Evolutionary conservation across 2,329 filamentous ascomycete species (phyloP).

Genomic region (Epichloe festucae): DNA sequence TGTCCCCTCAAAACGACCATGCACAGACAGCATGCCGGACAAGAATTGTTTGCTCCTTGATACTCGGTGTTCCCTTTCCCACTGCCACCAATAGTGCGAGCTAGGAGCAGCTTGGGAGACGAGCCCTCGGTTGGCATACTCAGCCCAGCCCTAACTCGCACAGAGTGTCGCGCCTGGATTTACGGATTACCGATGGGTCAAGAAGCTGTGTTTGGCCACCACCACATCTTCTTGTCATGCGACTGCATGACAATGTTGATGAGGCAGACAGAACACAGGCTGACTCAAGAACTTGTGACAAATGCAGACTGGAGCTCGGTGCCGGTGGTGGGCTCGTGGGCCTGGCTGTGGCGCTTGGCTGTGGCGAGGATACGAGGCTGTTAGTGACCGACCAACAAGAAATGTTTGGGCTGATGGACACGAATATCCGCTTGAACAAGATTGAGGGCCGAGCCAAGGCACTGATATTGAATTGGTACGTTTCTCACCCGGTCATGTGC

Average conservation of each 20-base stretch:
- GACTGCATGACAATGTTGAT: not conserved
- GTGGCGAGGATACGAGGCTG: slow-evolving; percentile 40
- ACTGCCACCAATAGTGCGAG: too few species aligned
- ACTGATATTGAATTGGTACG: slow-evolving; percentile 68
- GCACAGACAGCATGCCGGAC: too few species aligned
- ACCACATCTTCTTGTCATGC: not conserved
- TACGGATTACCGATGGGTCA: not conserved
- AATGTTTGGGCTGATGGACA: slow-evolving; percentile 76
- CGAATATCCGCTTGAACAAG: slow-evolving; percentile 73
- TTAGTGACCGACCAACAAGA: slow-evolving; percentile 77
- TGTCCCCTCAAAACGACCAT: too few species aligned
- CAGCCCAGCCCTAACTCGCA: too few species aligned
- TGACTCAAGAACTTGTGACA: slow-evolving; percentile 10
- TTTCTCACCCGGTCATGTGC: slow-evolving; percentile 8
- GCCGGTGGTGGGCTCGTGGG: slow-evolving; percentile 84
- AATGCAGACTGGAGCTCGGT: slow-evolving; percentile 69
- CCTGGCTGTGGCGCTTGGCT: slow-evolving; percentile 45
- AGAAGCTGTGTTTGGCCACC: not conserved
- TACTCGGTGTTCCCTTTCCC: too few species aligned
- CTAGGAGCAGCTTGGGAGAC: too few species aligned
- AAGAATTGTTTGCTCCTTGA: too few species aligned
- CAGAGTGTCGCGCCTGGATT: too few species aligned
- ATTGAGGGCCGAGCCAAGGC: slow-evolving; percentile 52
- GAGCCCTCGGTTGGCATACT: too few species aligned
- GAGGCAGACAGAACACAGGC: not conserved